These are phyloP conservation scores for Paecilomyces formosus DNA, from an alignment of 2,329 filamentous ascomycete species.

Conservation along the genomic window DNA sequence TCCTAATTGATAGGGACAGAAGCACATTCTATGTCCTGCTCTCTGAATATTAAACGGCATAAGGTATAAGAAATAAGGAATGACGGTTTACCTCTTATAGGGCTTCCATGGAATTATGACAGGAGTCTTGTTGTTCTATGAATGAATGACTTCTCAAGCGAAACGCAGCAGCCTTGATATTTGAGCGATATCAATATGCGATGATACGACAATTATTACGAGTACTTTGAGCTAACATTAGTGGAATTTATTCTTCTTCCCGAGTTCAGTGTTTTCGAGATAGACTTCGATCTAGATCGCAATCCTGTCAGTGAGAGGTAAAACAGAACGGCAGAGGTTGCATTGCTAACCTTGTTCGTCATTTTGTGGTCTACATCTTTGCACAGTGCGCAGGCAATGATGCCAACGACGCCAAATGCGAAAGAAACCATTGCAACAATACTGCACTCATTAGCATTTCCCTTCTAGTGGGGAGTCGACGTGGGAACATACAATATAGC, in stretches of 20 bases:
- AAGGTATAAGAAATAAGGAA: no score
- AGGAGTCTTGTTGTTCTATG: no score
- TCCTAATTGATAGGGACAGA: no score
- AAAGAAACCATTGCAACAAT: conserved; percentile 21
- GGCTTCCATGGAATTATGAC: no score
- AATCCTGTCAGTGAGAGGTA: neutral
- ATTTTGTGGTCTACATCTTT: conserved; percentile 26
- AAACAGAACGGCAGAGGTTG: neutral
- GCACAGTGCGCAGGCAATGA: conserved; percentile 21
- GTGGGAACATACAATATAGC: conserved; percentile 14
- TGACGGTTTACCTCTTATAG: no score
- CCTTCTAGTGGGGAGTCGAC: neutral
- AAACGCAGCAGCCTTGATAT: no score
- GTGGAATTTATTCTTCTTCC: neutral
- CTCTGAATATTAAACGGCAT: no score
- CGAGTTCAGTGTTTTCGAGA: neutral
- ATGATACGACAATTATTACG: neutral
- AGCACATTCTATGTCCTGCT: no score
- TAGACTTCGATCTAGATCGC: neutral
- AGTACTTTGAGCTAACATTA: neutral
- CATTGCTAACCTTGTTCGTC: conserved; percentile 23
- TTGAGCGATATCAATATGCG: no score
- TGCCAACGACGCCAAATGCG: conserved; percentile 23
- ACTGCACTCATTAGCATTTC: conserved; percentile 5
- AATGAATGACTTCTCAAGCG: no score